These are phyloP conservation scores for Rubia yunnanensis DNA, from an alignment of 257 asterid species.

Conservation along the genomic window DNA sequence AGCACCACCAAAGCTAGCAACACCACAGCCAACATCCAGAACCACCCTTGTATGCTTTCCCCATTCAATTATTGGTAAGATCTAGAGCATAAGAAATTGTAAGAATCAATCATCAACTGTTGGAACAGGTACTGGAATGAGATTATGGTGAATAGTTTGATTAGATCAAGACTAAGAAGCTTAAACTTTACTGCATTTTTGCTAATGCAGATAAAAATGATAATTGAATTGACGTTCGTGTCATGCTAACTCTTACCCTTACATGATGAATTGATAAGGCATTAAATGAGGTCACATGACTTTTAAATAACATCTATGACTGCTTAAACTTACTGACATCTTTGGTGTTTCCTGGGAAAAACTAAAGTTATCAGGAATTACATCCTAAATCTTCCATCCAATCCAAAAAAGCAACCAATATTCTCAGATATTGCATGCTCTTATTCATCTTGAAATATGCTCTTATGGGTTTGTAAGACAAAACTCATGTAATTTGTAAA, in stretches of 20 bases:
- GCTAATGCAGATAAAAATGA: no score
- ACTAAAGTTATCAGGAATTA: background rate
- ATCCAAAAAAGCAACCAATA: background rate
- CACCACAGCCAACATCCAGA: constrained; percentile 97
- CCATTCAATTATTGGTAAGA: constrained; percentile 57
- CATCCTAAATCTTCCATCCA: background rate
- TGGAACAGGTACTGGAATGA: background rate
- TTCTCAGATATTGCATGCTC: background rate
- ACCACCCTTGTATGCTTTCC: constrained; percentile 79
- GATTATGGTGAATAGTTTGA: background rate
- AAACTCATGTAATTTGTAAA: background rate
- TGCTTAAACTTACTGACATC: background rate
- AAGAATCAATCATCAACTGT: background rate
- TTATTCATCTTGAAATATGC: background rate
- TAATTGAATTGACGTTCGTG: no score
- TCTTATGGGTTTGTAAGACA: background rate
- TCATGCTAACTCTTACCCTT: background rate
- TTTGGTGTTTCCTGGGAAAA: background rate
- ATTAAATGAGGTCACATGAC: no score
- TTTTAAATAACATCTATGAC: background rate
- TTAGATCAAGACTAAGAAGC: background rate
- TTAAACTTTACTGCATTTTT: no score
- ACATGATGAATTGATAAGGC: background rate
- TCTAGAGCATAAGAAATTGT: constrained; percentile 23
- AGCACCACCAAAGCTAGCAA: constrained; percentile 96